Base-by-base conservation (phyloP, 1,139 yeast genomes). In the Geotrichum aggregatum region DNA sequence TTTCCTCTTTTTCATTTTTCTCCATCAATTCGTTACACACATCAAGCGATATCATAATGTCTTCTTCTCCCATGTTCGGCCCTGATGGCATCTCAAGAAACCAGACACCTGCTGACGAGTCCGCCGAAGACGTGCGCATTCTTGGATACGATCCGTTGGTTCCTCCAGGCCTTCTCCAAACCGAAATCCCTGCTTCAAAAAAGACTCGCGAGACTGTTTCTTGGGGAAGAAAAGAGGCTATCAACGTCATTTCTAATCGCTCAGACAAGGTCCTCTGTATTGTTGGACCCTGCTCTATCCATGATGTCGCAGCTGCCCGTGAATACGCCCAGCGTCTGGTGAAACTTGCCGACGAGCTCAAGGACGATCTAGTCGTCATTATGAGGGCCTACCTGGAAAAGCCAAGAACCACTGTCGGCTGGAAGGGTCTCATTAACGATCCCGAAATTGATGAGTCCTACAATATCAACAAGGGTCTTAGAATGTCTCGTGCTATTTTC, bases 371-470 rank as follows among this genome's bases (percentile, higher is more conserved):
- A 59, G 84, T 85, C 50, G 79, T 92, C 57, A 79, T 92, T 60
- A 92, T 92, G 98, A 60, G 98, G 73, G 98, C 98, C 18, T 92
- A 92, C 78, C 78, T 92, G 64, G 98, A 92, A 72, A 92, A 92
- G 73, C 98, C 98, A 66, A 83, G 98, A 76, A 92, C 98, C 59
- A 92, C 98, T 33, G 98, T 92, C 52, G 98, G 98, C 59, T 92
- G 98, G 98, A 92, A 92, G 75, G 98, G 98, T 60, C 77, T 92
- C 66, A 89, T 92, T 68, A 92, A 92, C 70, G 98, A 92, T 70
- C 98, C 98, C 42, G 96, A 91, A 66, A 82, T 91, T 59, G 91
- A 92, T 73, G 85, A 87, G 65, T 77, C 96, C 49, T 92, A 85
- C 80, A 87, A 91, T 70, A 92, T 92, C 71, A 92, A 92, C 79